Evolutionary conservation across 306 rosid species (phyloP).

Genomic region (Prunus armeniaca): DNA sequence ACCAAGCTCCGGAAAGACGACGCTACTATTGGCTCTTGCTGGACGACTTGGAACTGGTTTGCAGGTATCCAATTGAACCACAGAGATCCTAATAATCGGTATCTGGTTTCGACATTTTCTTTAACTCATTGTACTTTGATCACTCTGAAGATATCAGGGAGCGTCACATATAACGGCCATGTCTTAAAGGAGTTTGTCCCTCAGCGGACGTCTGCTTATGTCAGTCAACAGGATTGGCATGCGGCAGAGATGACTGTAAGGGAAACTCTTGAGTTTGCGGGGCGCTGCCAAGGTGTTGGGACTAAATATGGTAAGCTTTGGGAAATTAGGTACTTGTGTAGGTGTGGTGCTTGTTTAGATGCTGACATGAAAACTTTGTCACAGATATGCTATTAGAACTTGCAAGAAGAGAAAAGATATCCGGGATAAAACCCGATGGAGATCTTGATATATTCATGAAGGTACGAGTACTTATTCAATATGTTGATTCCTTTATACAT

Average conservation of each 20-base stretch:
- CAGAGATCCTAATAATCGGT: neutral
- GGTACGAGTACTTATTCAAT: slow-evolving; percentile 38
- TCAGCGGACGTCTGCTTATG: slow-evolving; percentile 89
- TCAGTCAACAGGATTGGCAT: slow-evolving; percentile 85
- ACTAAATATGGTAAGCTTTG: slow-evolving; percentile 71
- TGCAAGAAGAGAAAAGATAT: slow-evolving; percentile 91
- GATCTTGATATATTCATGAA: slow-evolving; percentile 99
- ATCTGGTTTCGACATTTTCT: neutral
- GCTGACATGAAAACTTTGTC: slow-evolving; percentile 24
- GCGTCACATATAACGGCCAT: slow-evolving; percentile 81
- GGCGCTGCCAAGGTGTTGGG: slow-evolving; percentile 92
- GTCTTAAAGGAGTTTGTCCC: slow-evolving; percentile 80
- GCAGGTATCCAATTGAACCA: slow-evolving; percentile 49
- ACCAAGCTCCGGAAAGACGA: slow-evolving; percentile 96
- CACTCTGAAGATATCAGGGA: slow-evolving; percentile 70
- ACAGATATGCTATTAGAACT: slow-evolving; percentile 94
- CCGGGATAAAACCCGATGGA: slow-evolving; percentile 90
- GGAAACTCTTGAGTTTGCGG: slow-evolving; percentile 86
- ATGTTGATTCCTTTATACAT: slow-evolving; percentile 3
- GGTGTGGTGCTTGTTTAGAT: slow-evolving; percentile 17
- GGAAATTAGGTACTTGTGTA: neutral
- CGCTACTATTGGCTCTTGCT: slow-evolving; percentile 87
- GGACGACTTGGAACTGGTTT: slow-evolving; percentile 84
- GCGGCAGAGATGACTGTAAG: slow-evolving; percentile 92
- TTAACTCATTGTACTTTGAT: slow-evolving; percentile 17